Evolutionary conservation across 2,329 filamentous ascomycete genomes (phyloP), one percentile per base, ranked within the genome.

Genomic region (Penicillium glabrum): DNA sequence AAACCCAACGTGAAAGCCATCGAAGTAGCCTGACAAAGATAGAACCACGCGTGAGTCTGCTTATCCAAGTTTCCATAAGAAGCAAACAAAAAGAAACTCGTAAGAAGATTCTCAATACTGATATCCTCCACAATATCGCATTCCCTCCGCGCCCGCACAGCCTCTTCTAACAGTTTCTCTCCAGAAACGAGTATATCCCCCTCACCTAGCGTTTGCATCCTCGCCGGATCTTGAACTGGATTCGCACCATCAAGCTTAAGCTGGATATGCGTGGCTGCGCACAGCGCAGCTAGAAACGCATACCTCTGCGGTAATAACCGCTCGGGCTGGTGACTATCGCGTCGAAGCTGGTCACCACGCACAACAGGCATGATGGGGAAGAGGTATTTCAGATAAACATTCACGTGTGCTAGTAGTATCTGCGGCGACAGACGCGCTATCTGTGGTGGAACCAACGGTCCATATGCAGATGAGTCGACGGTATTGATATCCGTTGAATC

Each of bases 81-180:
- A 37, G 84, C 88, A 65, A 90, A 92, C 26, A 93, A 72, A 71
- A 93, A 92, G 73, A 90, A 91, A 53, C 88, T 91, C n/a, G 88
- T 91, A 57, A 87, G 85, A 11, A 79, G 69, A 9, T 67, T 72
- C 45, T 74, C 72, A 23, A 78, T 61, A 21, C 67, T 74, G n/a
- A 77, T 69, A 21, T 72, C 69, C 19, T 78, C 77, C 21, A 78
- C 66, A 26, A 75, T 64, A 46, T 79, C 72, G 46, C 72, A 74
- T 23, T 73, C 69, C 37, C 71, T 72, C 31, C 77, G 69, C n/a
- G 77, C 72, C 21, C 72, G 71, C 23, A 75, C 86, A 81, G 71
- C 63, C 57, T 92, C 89, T 48, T 89, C 85, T 61, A 91, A 77
- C 47, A 92, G 77, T 39, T 89, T 75, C 51, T 86, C 85, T 33